Evolutionary conservation across 352 stramenopile genomes (phyloP), one percentile per base, ranked within the genome.

Genomic region (Phytophthora foliorum): DNA sequence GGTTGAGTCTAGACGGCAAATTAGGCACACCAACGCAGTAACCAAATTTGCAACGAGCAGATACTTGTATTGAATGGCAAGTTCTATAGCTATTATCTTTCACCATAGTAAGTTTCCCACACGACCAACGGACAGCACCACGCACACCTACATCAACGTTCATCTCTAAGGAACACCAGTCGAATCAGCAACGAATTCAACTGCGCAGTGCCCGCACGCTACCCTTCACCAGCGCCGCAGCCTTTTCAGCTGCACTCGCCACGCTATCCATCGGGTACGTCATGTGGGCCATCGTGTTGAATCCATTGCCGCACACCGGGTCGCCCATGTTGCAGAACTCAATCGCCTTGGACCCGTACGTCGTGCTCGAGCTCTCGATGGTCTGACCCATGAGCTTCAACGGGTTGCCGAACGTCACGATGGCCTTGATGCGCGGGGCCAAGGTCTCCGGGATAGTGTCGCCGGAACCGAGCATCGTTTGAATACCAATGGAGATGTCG

Each of bases 361-460:
- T 69, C 3, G 58, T 25, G 38, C 72, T 80, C 4, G 72, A 29
- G 7, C 58, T 69, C 21, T 67, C 22, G 25, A 80, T 74, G 0
- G 72, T 74, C 24, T 77, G 39, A 11, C 72, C 67, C 53, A 64
- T 68, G 17, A 77, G 57, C 54, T 69, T 67, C 11, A 80, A 49
- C 16, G 72, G 72, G 41, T 80, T 80, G 25, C 72, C 72, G 59
- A 80, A 81, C 24, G 65, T 76, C 41, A 77, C 72, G 24, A 80
- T 57, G 3, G 67, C 71, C 53, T 72, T 73, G 53, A 75, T 78
- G 39, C 71, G 66, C 22, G 66, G 45, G 4, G 66, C 61, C 11
- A 73, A 22, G 4, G 54, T 29, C 38, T 69, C 58, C 57, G 66
- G 24, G 7, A 77, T 77, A 13, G 19, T 48, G 6, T 64, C 13